Evolutionary conservation across 169 alveolate species (phyloP).

Genomic region (Amoebophrya sp.): DNA sequence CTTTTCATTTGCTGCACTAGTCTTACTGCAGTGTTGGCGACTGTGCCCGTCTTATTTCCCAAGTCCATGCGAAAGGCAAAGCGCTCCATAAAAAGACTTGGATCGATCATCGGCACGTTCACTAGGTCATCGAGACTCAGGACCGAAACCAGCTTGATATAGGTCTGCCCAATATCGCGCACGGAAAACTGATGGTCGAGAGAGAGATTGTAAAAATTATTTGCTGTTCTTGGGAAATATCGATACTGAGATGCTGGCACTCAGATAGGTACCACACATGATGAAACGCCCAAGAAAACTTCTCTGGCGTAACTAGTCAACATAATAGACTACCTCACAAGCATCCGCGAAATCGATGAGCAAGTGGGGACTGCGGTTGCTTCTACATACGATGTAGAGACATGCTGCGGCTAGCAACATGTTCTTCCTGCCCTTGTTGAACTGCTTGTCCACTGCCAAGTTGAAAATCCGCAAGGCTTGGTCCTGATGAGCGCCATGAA

Average conservation of each 20-base stretch:
- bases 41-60: conserved; percentile 75
- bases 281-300: background rate
- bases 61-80: conserved; percentile 85
- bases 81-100: conserved; percentile 86
- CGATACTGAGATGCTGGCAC: background rate
- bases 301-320: background rate
- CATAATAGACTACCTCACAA: conserved; percentile 53
- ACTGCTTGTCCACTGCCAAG: conserved; percentile 83
- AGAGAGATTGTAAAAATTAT: too few species aligned
- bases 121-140: conserved; percentile 55
- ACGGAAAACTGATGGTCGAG: background rate
- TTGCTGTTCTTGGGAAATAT: background rate
- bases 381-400: conserved; percentile 81
- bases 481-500: conserved; percentile 68
- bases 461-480: conserved; percentile 78
- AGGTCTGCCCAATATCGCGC: background rate
- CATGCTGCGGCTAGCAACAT: conserved; percentile 85
- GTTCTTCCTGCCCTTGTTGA: conserved; percentile 84
- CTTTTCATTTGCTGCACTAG: conserved; percentile 89
- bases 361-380: conserved; percentile 80
- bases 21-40: conserved; percentile 84
- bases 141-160: conserved; percentile 34
- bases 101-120: conserved; percentile 85
- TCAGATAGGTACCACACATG: background rate
- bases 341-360: conserved; percentile 87